Conservation (phyloP, 805 yeast genomes). For the Starmerella potacharoeniae region DNA sequence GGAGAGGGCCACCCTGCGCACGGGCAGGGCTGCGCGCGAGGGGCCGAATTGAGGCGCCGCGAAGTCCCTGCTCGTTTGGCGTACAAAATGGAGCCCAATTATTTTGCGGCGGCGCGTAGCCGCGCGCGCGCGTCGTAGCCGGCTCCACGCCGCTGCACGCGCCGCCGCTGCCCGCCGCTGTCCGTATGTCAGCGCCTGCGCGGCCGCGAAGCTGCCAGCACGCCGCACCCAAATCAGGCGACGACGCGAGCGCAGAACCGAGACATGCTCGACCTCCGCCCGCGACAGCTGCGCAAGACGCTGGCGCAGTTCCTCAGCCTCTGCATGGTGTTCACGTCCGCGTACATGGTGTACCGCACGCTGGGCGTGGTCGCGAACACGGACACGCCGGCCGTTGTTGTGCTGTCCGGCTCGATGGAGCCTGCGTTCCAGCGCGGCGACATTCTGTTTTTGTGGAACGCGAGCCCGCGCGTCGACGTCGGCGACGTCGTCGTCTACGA, state of each 20-base stretch:
- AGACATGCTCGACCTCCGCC: constrained; percentile 9
- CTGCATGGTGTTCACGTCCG: constrained; percentile 72
- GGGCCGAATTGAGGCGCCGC: too few relatives aligned
- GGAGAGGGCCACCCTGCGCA: too few relatives aligned
- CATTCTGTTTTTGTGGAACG: constrained; percentile 80
- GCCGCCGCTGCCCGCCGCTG: background rate
- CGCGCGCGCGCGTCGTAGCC: background rate
- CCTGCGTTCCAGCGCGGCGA: constrained; percentile 99
- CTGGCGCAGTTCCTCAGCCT: constrained; percentile 53
- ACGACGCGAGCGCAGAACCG: background rate
- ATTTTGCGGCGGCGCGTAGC: background rate
- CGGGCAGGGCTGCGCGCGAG: too few relatives aligned
- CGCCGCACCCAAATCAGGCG: background rate
- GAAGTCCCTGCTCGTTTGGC: too few relatives aligned
- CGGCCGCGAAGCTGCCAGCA: background rate
- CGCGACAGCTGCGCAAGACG: constrained; percentile 20
- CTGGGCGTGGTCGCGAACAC: constrained; percentile 67
- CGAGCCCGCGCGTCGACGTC: constrained; percentile 52
- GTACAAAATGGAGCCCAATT: too few relatives aligned
- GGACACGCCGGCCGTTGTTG: constrained; percentile 91
- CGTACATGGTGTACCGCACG: constrained; percentile 86
- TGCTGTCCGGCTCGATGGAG: constrained; percentile 96
- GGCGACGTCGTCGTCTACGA: constrained; percentile 95
- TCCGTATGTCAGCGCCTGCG: background rate
- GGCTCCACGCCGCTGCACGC: too few relatives aligned